phyloP scores from a whole-genome alignment of 2,329 filamentous ascomycete species.

The Magnaporthiopsis poae region DNA sequence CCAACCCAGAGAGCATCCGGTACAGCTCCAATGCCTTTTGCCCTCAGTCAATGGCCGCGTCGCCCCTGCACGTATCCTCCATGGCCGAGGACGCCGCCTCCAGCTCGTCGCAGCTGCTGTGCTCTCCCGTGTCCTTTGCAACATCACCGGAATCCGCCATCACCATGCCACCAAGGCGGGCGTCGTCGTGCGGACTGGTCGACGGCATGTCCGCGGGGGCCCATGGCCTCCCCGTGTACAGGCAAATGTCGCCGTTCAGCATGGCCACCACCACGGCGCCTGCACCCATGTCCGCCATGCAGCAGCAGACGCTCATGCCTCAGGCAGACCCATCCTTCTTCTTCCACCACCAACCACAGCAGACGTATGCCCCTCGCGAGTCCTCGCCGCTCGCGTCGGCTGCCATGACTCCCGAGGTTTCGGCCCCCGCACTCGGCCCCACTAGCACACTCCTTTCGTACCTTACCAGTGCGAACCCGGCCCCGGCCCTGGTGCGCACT shows the following conservation, averaged over 20 bases:
- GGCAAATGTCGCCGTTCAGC: constrained; percentile 48
- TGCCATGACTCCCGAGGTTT: constrained; percentile 24
- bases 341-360: constrained; percentile 22
- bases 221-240: constrained; percentile 78
- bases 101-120: constrained; percentile 43
- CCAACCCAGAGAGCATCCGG: constrained; percentile 48
- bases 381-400: constrained; percentile 34
- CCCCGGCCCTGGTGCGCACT: constrained; percentile 70
- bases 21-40: constrained; percentile 30
- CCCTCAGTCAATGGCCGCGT: constrained; percentile 1
- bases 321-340: constrained; percentile 33
- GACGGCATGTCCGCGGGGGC: constrained; percentile 57
- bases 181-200: constrained; percentile 53
- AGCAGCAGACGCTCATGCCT: constrained; percentile 18
- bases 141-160: constrained; percentile 31
- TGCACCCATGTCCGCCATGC: constrained; percentile 17
- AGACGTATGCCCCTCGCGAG: constrained; percentile 35
- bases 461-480: constrained; percentile 69
- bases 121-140: constrained; percentile 53
- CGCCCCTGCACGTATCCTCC: not conserved
- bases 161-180: constrained; percentile 40
- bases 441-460: constrained; percentile 68
- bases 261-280: constrained; percentile 21
- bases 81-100: constrained; percentile 18
- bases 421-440: constrained; percentile 28